Conservation (phyloP, 2,329 filamentous ascomycete genomes). For the Mariannaea elegans region DNA sequence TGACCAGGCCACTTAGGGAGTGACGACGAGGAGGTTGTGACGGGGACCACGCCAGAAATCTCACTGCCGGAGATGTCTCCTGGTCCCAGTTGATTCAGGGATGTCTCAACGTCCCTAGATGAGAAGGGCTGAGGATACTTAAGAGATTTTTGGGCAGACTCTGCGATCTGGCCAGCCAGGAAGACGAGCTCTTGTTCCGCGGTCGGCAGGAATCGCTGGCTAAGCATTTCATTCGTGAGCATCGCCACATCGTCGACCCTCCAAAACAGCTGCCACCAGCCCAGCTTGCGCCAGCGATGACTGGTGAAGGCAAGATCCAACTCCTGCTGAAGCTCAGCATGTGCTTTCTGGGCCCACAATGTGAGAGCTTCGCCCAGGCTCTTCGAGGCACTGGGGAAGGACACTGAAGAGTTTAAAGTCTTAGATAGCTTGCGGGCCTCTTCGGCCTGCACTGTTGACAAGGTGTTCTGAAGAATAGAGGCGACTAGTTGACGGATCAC, state of each 20-base stretch:
- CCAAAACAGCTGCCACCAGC: slow-evolving; percentile 97
- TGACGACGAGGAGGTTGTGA: slow-evolving; percentile 23
- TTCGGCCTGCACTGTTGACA: slow-evolving; percentile 59
- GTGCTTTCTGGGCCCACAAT: slow-evolving; percentile 80
- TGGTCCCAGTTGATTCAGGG: slow-evolving; percentile 34
- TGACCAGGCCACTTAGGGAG: slow-evolving; percentile 74
- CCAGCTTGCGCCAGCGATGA: slow-evolving; percentile 79
- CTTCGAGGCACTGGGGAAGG: slow-evolving; percentile 47
- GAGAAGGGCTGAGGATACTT: slow-evolving; percentile 49
- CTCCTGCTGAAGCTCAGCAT: slow-evolving; percentile 82
- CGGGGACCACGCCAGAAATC: slow-evolving; percentile 33
- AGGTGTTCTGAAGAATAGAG: slow-evolving; percentile 69
- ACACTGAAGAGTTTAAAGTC: slow-evolving; percentile 43
- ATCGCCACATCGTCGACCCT: slow-evolving; percentile 90
- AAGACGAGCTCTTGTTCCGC: slow-evolving; percentile 87
- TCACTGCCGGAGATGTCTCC: slow-evolving; percentile 27
- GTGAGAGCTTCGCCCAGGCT: slow-evolving; percentile 68
- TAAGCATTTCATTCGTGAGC: slow-evolving; percentile 81
- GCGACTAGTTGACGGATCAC: slow-evolving; percentile 72
- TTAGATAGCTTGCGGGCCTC: slow-evolving; percentile 51
- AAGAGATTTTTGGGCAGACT: slow-evolving; percentile 44
- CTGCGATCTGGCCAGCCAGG: slow-evolving; percentile 78
- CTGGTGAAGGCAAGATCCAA: slow-evolving; percentile 81
- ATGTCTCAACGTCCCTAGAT: slow-evolving; percentile 15
- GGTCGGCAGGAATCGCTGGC: slow-evolving; percentile 77